Base-by-base conservation (phyloP, 805 yeast genomes). In the Blastobotrys peoriensis region DNA sequence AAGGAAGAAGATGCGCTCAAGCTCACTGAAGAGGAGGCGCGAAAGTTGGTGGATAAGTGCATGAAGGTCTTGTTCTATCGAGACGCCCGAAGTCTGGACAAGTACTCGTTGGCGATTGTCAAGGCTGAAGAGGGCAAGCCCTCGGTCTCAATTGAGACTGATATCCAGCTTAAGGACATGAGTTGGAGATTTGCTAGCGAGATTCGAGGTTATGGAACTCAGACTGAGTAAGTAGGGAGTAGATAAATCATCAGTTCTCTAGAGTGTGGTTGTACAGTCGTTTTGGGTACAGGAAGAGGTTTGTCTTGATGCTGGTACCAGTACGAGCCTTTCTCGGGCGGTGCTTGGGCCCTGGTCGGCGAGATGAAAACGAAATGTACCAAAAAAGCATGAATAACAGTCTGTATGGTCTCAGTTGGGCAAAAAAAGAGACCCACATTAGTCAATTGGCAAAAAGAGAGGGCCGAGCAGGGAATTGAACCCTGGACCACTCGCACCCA, bases 41-140 rank as follows among this genome's bases (percentile, higher is more conserved):
- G 83, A 48, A 73, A 75, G 39, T 79, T 83, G n/a, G 73, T 93
- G 34, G 74, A 76, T 58, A 86, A 89, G 60, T 79, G 91, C 57
- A 88, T 93, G 97, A 87, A 86, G 66, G 95, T 93, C 13, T 74
- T 93, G 53, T 93, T 81, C 65, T 93, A 93, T 71, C 79, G 99
- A 65, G 99, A 93, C 63, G 98, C 97, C 2, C 80, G 98, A 59
- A 86, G 96, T 16, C 68, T 85, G 50, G 95, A 93, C 63, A 83
- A 81, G 60, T 93, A 83, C 66, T 74, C 91, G 0, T 62, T 91
- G 55, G 89, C 91, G 9, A 78, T 87, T 15, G 72, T 93, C 47
- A 81, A 80, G 43, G 76, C 78, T 47, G 77, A 75, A 36, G 73
- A 72, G 36, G 80, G 79, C 35, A 25, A 25, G 13, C 30, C 30